These are phyloP conservation scores for Candida boleticola DNA, from an alignment of 805 yeast species.

Conservation along the genomic window DNA sequence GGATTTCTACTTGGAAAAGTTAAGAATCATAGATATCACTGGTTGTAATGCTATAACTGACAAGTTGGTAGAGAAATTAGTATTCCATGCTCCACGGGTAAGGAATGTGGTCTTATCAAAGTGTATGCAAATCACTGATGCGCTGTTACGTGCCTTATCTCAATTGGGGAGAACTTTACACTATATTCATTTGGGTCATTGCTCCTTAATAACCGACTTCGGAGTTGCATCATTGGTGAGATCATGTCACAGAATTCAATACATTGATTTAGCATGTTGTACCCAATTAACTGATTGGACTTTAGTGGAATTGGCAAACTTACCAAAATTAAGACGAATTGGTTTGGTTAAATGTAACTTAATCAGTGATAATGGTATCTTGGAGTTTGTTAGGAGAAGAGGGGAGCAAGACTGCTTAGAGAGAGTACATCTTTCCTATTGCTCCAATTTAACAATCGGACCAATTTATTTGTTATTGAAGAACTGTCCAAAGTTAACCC, in stretches of 20 bases:
- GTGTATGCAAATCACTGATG: conserved; percentile 83
- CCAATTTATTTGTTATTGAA: conserved; percentile 75
- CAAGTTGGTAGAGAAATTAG: conserved; percentile 68
- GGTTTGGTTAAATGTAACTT: conserved; percentile 90
- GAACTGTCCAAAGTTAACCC: conserved; percentile 84
- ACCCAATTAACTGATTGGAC: conserved; percentile 83
- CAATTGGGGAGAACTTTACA: conserved; percentile 77
- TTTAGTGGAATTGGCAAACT: conserved; percentile 67
- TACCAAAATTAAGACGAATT: conserved; percentile 81
- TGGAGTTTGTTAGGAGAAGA: conserved; percentile 62
- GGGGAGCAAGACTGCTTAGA: conserved; percentile 81
- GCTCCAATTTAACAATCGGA: conserved; percentile 72
- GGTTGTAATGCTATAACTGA: conserved; percentile 82
- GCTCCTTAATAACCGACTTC: conserved; percentile 82
- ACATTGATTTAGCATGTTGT: conserved; percentile 94
- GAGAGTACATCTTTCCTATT: conserved; percentile 89
- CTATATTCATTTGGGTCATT: conserved; percentile 91
- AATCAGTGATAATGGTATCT: conserved; percentile 81
- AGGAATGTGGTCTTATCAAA: conserved; percentile 88
- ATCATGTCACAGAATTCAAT: conserved; percentile 80
- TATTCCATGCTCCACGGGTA: conserved; percentile 75
- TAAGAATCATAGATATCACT: conserved; percentile 82
- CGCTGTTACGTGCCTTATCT: conserved; percentile 68
- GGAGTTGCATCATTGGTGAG: conserved; percentile 77
- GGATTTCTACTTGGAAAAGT: conserved; percentile 51